Evolutionary conservation across 768 basidiomycete genomes (phyloP).

Genomic region (Russula compacta): DNA sequence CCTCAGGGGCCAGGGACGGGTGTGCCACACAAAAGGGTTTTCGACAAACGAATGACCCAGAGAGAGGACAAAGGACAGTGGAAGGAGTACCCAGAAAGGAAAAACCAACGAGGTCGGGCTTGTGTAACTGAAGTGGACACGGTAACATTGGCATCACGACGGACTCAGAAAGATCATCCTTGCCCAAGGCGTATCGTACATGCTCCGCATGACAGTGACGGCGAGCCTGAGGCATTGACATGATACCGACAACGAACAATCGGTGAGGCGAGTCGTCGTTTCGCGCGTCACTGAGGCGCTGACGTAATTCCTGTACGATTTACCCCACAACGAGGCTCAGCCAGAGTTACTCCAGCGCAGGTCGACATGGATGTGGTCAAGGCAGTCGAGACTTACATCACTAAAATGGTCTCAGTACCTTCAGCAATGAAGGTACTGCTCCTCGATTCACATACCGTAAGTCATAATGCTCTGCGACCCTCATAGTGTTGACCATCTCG

Average conservation of each 20-base stretch:
- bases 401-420: slow-evolving; percentile 78
- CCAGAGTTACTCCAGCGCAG: neutral
- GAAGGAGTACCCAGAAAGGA: neutral
- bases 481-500: neutral
- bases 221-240: too few species aligned
- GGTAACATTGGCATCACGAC: too few species aligned
- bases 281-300: neutral
- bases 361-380: slow-evolving; percentile 84
- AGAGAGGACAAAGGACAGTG: neutral
- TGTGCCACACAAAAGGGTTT: neutral
- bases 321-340: neutral
- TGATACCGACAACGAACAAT: too few species aligned
- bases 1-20: neutral
- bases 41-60: neutral
- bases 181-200: too few species aligned
- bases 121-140: neutral
- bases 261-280: too few species aligned
- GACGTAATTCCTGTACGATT: neutral
- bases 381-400: slow-evolving; percentile 89
- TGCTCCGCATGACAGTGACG: too few species aligned
- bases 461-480: slow-evolving; percentile 20
- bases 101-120: neutral
- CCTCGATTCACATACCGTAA: slow-evolving; percentile 87
- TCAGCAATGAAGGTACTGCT: slow-evolving; percentile 92
- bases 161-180: too few species aligned